These are phyloP conservation scores for Alternaria gaisen DNA, from an alignment of 2,329 filamentous ascomycete genomes.

Conservation along the genomic window DNA sequence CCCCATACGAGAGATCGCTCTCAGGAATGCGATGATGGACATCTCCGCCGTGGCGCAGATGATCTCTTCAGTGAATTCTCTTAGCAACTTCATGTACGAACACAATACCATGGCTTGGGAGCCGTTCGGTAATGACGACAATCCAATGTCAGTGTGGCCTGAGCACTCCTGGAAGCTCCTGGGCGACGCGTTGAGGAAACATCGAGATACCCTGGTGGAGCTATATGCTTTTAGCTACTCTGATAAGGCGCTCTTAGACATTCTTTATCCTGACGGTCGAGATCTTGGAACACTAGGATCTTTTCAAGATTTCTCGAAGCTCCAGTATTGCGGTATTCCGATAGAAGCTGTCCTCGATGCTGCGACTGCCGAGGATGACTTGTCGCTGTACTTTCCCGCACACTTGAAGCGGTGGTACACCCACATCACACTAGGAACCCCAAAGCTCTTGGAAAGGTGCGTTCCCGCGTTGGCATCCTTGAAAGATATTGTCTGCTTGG, in stretches of 20 bases:
- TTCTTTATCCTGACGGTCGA: constrained; percentile 2
- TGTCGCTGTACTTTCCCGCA: not conserved
- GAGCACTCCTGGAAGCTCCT: constrained; percentile 10
- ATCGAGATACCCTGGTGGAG: constrained; percentile 1
- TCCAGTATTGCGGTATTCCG: not conserved
- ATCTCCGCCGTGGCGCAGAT: constrained; percentile 10
- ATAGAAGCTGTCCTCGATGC: not conserved
- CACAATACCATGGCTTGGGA: constrained; percentile 3
- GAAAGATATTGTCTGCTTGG: not conserved
- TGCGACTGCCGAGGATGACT: not conserved
- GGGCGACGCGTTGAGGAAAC: constrained; percentile 10
- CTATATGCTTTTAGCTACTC: not conserved
- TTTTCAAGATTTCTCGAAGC: constrained; percentile 1
- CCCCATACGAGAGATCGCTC: not conserved
- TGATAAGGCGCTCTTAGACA: not conserved
- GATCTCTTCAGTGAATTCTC: constrained; percentile 10
- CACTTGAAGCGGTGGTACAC: not conserved
- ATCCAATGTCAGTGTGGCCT: constrained; percentile 5
- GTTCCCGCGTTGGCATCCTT: not conserved
- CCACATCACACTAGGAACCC: not conserved
- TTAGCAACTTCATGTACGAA: not conserved
- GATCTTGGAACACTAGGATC: constrained; percentile 6
- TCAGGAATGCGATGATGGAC: constrained; percentile 5
- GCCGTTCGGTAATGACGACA: constrained; percentile 2
- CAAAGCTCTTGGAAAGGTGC: not conserved